phyloP scores from a whole-genome alignment of 2,329 filamentous ascomycete species.

The Fusarium falciforme region DNA sequence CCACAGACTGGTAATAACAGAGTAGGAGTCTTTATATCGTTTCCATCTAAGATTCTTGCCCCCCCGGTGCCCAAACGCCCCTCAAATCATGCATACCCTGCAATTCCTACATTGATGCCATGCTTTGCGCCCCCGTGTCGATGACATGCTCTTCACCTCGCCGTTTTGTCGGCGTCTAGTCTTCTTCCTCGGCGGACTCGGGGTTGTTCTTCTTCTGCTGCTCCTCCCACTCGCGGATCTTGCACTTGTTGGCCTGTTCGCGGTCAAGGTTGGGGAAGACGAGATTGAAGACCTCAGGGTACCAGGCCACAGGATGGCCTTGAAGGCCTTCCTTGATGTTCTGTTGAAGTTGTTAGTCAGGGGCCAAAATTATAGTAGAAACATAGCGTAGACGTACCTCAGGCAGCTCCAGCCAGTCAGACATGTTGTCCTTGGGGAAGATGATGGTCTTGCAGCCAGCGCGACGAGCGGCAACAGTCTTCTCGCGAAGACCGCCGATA shows the following conservation, averaged over 20 bases:
- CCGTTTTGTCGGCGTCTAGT: constrained; percentile 39
- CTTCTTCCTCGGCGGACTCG: constrained; percentile 51
- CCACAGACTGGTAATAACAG: constrained; percentile 42
- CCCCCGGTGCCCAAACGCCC: constrained; percentile 42
- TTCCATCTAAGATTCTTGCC: constrained; percentile 45
- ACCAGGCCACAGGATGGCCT: constrained; percentile 92
- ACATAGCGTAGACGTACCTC: constrained; percentile 74
- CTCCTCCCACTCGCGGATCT: constrained; percentile 66
- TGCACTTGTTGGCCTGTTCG: constrained; percentile 80
- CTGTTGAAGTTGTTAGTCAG: constrained; percentile 59
- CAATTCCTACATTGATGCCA: constrained; percentile 14
- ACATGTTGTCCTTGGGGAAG: constrained; percentile 95
- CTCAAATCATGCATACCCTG: constrained; percentile 33
- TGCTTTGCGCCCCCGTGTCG: constrained; percentile 1
- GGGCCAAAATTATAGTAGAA: background rate
- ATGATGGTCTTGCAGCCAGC: constrained; percentile 94
- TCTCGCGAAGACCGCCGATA: constrained; percentile 94
- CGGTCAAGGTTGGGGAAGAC: constrained; percentile 87
- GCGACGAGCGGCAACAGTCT: constrained; percentile 93
- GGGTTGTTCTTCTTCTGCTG: constrained; percentile 53
- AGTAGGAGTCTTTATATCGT: constrained; percentile 47
- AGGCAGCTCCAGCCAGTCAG: constrained; percentile 96
- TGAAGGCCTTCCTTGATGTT: constrained; percentile 98
- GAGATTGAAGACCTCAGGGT: constrained; percentile 90
- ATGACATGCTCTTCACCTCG: constrained; percentile 3